phyloP scores from a whole-genome alignment of 352 stramenopile species.

The Phytophthora boehmeriae region DNA sequence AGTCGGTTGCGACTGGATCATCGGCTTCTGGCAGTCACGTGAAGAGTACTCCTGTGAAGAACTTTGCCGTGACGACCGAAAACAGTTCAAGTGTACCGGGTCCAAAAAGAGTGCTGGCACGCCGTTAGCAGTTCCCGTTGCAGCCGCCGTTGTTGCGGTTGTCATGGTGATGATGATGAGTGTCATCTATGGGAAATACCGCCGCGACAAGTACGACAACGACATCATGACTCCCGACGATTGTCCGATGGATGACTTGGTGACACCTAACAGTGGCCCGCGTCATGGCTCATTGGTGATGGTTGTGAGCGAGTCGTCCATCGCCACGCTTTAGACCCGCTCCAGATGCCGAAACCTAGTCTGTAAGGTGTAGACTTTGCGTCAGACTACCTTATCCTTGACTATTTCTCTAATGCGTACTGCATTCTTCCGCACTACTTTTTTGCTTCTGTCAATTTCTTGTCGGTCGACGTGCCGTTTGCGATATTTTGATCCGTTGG shows the following conservation, averaged over 20 bases:
- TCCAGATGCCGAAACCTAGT: slow-evolving; percentile 1
- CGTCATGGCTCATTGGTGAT: slow-evolving; percentile 35
- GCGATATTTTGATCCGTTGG: no score
- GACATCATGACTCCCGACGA: slow-evolving; percentile 34
- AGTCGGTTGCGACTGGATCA: slow-evolving; percentile 4
- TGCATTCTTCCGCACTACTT: no score
- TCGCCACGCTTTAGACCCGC: slow-evolving; percentile 34
- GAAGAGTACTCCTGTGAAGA: neutral
- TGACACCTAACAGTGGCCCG: slow-evolving; percentile 23
- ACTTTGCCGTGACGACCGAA: slow-evolving; percentile 13
- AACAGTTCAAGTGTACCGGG: no score
- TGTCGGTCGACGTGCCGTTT: slow-evolving; percentile 22
- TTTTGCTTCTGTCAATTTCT: no score
- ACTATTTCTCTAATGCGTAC: slow-evolving; percentile 13
- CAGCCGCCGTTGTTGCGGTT: slow-evolving; percentile 21
- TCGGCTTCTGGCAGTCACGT: slow-evolving; percentile 1
- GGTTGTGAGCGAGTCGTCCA: slow-evolving; percentile 41
- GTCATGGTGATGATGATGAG: slow-evolving; percentile 38
- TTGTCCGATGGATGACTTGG: slow-evolving; percentile 8
- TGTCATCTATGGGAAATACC: slow-evolving; percentile 31
- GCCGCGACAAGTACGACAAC: slow-evolving; percentile 13
- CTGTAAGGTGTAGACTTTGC: slow-evolving; percentile 13
- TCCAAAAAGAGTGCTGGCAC: no score
- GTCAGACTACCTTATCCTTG: neutral
- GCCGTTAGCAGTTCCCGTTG: slow-evolving; percentile 1